Conservation (phyloP, 2,329 filamentous ascomycete species). For the Ophiostoma triangulosporum region DNA sequence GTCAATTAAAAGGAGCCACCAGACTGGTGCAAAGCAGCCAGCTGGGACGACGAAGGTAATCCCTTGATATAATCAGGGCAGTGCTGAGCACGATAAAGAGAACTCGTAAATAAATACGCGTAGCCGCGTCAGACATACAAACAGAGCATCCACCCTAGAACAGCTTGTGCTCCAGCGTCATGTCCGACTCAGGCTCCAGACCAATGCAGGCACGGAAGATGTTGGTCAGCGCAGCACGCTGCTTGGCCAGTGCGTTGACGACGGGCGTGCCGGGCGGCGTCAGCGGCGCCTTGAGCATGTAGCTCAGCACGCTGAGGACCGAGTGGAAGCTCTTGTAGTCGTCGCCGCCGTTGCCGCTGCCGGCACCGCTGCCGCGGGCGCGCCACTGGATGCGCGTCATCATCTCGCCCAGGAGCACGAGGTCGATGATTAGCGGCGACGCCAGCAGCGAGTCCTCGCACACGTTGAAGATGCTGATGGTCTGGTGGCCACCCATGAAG, state of each 20-base stretch:
- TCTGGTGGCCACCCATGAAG: constrained; percentile 97
- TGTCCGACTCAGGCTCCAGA: constrained; percentile 92
- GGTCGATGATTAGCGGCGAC: constrained; percentile 91
- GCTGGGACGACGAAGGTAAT: constrained; percentile 1
- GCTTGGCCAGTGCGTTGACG: constrained; percentile 89
- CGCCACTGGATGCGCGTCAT: constrained; percentile 98
- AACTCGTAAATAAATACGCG: background rate
- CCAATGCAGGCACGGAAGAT: constrained; percentile 98
- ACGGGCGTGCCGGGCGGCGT: constrained; percentile 92
- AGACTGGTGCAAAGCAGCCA: background rate
- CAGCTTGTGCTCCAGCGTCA: constrained; percentile 98
- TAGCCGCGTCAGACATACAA: background rate
- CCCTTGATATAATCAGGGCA: constrained; percentile 18
- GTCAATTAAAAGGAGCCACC: background rate
- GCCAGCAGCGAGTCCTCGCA: constrained; percentile 97
- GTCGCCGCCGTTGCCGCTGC: constrained; percentile 32
- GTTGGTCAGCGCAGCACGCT: constrained; percentile 87
- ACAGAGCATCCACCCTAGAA: constrained; percentile 55
- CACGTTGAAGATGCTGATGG: constrained; percentile 95
- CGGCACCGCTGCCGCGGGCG: constrained; percentile 36
- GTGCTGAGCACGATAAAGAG: background rate
- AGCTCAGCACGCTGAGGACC: constrained; percentile 91
- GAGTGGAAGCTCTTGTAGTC: constrained; percentile 93
- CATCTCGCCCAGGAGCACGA: constrained; percentile 86
- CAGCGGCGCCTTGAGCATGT: constrained; percentile 95